Conservation (phyloP, 371 early-diverging fungal genomes). For the Mortierella sp. region DNA sequence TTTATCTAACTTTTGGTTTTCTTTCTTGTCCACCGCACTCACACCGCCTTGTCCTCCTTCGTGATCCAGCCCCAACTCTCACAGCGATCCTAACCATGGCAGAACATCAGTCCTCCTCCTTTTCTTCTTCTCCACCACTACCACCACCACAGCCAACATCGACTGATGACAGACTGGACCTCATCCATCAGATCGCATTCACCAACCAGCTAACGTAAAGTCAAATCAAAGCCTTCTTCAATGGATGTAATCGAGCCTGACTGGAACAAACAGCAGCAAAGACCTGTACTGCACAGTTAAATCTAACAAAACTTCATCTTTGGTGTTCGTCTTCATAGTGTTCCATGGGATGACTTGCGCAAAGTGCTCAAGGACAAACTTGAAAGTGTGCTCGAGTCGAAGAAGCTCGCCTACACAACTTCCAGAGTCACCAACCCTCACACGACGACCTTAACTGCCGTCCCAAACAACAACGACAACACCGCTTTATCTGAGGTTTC, state of each 20-base stretch:
- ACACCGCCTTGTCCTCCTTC: not conserved
- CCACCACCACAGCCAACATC: slow-evolving; percentile 4
- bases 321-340: slow-evolving; percentile 8
- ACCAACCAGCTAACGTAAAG: slow-evolving; percentile 52
- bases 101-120: not conserved
- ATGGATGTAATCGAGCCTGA: no score
- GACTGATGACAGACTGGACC: not conserved
- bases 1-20: no score
- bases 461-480: not conserved
- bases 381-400: slow-evolving; percentile 29
- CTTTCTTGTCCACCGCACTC: not conserved
- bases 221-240: not conserved
- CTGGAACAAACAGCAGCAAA: not conserved
- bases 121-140: not conserved
- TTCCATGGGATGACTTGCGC: slow-evolving; percentile 43
- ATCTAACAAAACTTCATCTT: not conserved
- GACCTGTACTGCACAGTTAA: not conserved
- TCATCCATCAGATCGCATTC: slow-evolving; percentile 43
- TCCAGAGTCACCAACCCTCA: slow-evolving; percentile 39
- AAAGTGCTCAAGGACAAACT: slow-evolving; percentile 24
- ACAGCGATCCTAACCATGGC: not conserved
- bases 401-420: slow-evolving; percentile 27
- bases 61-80: not conserved
- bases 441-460: slow-evolving; percentile 17
- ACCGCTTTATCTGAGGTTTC: no score